Base-by-base conservation (phyloP, 2,329 filamentous ascomycete species). In the Aspergillus fumigatus region DNA sequence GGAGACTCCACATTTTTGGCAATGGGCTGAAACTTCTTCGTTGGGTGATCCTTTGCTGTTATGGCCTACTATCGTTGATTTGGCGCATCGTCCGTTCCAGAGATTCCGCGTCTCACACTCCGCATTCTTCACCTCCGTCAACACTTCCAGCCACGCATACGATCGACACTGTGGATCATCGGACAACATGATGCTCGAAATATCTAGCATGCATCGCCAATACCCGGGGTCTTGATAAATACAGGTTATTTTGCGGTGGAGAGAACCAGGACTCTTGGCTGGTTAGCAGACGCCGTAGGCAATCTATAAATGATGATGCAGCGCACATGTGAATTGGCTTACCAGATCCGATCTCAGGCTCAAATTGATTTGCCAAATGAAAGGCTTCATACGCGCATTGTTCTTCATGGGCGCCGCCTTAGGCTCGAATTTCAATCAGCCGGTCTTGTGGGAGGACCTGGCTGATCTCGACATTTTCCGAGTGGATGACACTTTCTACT, bases 381-480 rank as follows among this genome's bases (percentile, higher is more conserved):
- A n/a, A 38, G 32, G 14, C 7, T 17, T 38, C 1, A 0, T 38
- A 38, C 17, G 14, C 14, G 32, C 32, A 7, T 3, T 38, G 17
- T 38, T 17, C 5, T 17, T 38, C 6, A 3, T 38, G 5, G 14
- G 14, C 14, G 32, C 8, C 19, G 41, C 41, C 21, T 45, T 19
- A 0, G 41, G n/a, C 21, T 19, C 41, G 9, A 6, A 45, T 23
- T 45, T 45, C n/a, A 45, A 14, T 14, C 41, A 45, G 41, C 82
- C 81, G 0, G 72, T 84, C n/a, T 67, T 84, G 2, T 85, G 78
- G 73, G 73, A 82, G 53, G 82, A 84, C 61, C 75, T 82, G 38
- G 77, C 82, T 0, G 82, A 85, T 59, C 73, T 80, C 19, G 82
- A 85, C 61, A 73, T 85, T 17, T 78, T 81, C 61, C 75, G 79